Percentiles rank a stretch among this genome's conserved stretches.
Evolutionary conservation across 2,329 filamentous ascomycete species (phyloP).

Genomic region (Hansfordia pulvinata): DNA sequence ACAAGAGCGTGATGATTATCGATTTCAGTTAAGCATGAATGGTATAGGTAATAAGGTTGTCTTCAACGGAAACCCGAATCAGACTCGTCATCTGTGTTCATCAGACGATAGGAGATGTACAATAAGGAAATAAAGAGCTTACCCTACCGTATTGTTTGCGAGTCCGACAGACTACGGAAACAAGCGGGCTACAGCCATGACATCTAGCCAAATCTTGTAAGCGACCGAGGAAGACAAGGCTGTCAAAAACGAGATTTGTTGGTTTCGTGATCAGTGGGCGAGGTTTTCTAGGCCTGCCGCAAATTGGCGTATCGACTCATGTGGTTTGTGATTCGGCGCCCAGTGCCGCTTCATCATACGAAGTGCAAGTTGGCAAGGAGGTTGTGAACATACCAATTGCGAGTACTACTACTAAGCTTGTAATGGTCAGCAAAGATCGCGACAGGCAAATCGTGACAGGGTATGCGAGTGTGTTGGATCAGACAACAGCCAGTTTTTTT

Average conservation of each 20-base stretch:
- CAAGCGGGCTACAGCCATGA: constrained; percentile 1
- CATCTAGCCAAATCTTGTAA: constrained; percentile 2
- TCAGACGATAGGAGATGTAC: constrained; percentile 24
- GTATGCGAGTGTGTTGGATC: constrained; percentile 27
- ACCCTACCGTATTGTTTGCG: constrained; percentile 3
- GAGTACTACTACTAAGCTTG: constrained; percentile 10
- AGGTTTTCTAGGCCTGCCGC: constrained; percentile 99
- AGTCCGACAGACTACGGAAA: too few species aligned
- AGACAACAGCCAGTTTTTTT: constrained; percentile 78
- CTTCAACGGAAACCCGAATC: constrained; percentile 49
- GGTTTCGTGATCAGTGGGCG: constrained; percentile 65
- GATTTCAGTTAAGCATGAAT: constrained; percentile 45
- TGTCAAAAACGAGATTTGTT: constrained; percentile 1
- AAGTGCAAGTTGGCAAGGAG: constrained; percentile 8
- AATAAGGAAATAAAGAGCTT: constrained; percentile 5
- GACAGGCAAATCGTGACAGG: constrained; percentile 4
- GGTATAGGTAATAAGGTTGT: constrained; percentile 40
- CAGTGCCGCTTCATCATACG: constrained; percentile 89
- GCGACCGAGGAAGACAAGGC: background rate
- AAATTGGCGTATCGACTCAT: constrained; percentile 82
- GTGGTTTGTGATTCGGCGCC: constrained; percentile 63
- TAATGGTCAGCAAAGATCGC: constrained; percentile 7
- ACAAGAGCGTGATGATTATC: constrained; percentile 1
- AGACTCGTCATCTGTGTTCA: constrained; percentile 51
- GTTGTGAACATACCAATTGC: constrained; percentile 13